A percentile compares a stretch with the other conserved stretches of the same genome.
Evolutionary conservation across 805 yeast genomes (phyloP).

Genomic region (Pichia occidentalis): DNA sequence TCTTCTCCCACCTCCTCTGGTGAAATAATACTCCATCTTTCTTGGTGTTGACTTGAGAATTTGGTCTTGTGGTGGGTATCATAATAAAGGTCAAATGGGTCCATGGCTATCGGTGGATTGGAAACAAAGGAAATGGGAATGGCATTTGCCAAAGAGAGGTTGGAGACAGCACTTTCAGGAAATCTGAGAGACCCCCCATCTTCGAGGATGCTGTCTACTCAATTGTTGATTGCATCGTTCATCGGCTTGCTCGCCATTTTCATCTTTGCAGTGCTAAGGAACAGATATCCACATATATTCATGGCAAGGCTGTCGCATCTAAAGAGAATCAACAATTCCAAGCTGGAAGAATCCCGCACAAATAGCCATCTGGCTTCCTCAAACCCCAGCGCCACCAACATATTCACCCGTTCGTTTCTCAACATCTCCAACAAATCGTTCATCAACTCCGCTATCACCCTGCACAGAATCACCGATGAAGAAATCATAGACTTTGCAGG

Average conservation of each 20-base stretch:
- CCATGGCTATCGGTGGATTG: no score
- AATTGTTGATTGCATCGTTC: slow-evolving; percentile 58
- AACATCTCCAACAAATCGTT: slow-evolving; percentile 8
- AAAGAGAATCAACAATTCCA: neutral
- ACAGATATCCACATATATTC: slow-evolving; percentile 72
- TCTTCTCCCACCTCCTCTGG: no score
- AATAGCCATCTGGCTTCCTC: neutral
- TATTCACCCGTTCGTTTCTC: slow-evolving; percentile 1
- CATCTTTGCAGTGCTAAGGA: slow-evolving; percentile 63
- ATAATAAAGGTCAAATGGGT: no score
- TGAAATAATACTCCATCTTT: no score
- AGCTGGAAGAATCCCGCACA: no score
- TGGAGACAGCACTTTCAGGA: slow-evolving; percentile 1
- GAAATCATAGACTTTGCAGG: slow-evolving; percentile 88
- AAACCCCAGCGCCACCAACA: neutral
- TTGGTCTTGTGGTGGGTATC: no score
- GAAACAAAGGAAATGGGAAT: no score
- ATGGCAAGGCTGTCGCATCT: slow-evolving; percentile 66
- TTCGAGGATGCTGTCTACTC: slow-evolving; percentile 66
- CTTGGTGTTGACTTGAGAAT: no score
- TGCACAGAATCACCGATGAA: slow-evolving; percentile 59
- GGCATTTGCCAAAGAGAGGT: no score
- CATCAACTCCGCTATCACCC: slow-evolving; percentile 19
- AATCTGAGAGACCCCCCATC: slow-evolving; percentile 29
- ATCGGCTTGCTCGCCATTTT: slow-evolving; percentile 66